Conservation (phyloP, 2,329 filamentous ascomycete species). For the Fusarium clavum region DNA sequence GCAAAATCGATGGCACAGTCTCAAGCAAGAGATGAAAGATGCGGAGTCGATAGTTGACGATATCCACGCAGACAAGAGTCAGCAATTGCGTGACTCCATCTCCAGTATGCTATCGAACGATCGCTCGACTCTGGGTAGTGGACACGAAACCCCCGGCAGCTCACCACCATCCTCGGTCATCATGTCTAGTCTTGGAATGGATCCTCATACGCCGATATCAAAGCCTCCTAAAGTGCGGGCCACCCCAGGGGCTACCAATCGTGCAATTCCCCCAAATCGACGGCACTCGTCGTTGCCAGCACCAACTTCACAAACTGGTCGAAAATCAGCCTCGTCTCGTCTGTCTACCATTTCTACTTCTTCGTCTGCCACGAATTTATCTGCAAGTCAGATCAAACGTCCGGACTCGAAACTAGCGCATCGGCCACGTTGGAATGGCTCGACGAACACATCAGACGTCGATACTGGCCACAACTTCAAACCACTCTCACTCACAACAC, state of each 20-base stretch:
- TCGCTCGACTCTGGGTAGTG: constrained; percentile 75
- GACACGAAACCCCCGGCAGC: constrained; percentile 77
- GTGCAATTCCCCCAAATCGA: constrained; percentile 59
- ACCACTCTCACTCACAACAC: constrained; percentile 69
- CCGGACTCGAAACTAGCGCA: constrained; percentile 61
- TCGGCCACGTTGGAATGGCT: constrained; percentile 79
- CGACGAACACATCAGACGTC: constrained; percentile 72
- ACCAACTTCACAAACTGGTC: constrained; percentile 54
- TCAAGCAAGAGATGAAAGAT: constrained; percentile 81
- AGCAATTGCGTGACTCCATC: constrained; percentile 89
- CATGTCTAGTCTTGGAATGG: constrained; percentile 66
- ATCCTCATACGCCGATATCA: constrained; percentile 59
- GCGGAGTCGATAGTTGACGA: constrained; percentile 83
- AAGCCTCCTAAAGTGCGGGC: constrained; percentile 60
- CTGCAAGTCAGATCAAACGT: constrained; percentile 55
- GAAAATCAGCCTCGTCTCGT: constrained; percentile 58
- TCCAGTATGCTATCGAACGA: constrained; percentile 92
- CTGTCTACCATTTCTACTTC: constrained; percentile 62
- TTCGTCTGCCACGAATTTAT: constrained; percentile 60
- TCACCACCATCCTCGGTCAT: constrained; percentile 72
- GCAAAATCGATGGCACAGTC: constrained; percentile 80
- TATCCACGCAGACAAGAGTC: constrained; percentile 71
- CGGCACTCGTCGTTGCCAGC: constrained; percentile 63
- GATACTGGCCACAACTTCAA: constrained; percentile 77
- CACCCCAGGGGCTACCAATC: constrained; percentile 59